phyloP scores from a whole-genome alignment of 2,329 filamentous ascomycete genomes.

The Pyrenochaeta sp. region DNA sequence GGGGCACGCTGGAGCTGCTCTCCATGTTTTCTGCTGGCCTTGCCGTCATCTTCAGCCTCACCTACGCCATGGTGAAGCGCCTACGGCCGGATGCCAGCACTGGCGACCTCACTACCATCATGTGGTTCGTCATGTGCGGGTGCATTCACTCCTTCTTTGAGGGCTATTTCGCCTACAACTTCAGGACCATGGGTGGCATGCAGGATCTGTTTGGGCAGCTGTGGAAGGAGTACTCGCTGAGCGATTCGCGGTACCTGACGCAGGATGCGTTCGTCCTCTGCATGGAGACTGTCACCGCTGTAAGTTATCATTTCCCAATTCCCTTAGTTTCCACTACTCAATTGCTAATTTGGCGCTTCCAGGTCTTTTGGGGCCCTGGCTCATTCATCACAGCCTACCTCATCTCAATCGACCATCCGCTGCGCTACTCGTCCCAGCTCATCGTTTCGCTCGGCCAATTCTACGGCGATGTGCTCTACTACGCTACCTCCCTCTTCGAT shows the following conservation, averaged over 20 bases:
- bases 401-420: conserved; percentile 62
- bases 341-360: conserved; percentile 6
- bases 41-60: conserved; percentile 64
- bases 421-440: conserved; percentile 67
- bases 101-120: conserved; percentile 66
- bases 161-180: conserved; percentile 80
- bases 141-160: conserved; percentile 84
- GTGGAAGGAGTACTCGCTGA: conserved; percentile 92
- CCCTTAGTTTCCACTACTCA: background rate
- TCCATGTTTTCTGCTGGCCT: conserved; percentile 66
- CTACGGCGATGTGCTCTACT: conserved; percentile 71
- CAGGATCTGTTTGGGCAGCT: conserved; percentile 82
- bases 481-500: conserved; percentile 69
- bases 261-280: conserved; percentile 82
- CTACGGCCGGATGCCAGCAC: conserved; percentile 62
- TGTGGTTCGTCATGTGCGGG: conserved; percentile 81
- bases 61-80: conserved; percentile 63
- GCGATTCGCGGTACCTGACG: conserved; percentile 86
- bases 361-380: conserved; percentile 69
- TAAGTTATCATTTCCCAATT: conserved; percentile 53
- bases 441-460: conserved; percentile 70
- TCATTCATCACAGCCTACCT: conserved; percentile 65
- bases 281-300: conserved; percentile 82
- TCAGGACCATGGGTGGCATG: conserved; percentile 69
- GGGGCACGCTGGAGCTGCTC: conserved; percentile 67